These are phyloP conservation scores for Barbarea vulgaris DNA, from an alignment of 345 rosid species.

Conservation along the genomic window DNA sequence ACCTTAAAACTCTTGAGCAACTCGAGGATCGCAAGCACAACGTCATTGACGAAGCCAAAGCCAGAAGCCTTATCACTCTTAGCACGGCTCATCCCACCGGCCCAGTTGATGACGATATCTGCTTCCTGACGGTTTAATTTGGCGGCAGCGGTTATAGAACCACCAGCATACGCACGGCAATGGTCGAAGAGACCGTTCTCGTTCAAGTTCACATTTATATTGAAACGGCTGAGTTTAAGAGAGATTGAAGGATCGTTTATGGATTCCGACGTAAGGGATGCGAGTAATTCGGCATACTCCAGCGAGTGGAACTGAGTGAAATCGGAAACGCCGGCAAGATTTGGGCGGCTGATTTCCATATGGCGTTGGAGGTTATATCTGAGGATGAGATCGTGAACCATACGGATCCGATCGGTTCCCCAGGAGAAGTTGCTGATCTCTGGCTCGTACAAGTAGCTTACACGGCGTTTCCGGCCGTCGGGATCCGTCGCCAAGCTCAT, in stretches of 20 bases:
- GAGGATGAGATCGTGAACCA: slow-evolving; percentile 74
- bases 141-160: slow-evolving; percentile 81
- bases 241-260: slow-evolving; percentile 44
- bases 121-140: slow-evolving; percentile 76
- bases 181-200: slow-evolving; percentile 61
- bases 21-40: slow-evolving; percentile 85
- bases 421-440: slow-evolving; percentile 10
- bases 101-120: slow-evolving; percentile 84
- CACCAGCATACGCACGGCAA: slow-evolving; percentile 83
- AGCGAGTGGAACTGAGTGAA: slow-evolving; percentile 59
- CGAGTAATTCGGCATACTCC: slow-evolving; percentile 69
- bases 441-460: slow-evolving; percentile 84
- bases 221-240: slow-evolving; percentile 34
- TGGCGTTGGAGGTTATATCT: slow-evolving; percentile 73
- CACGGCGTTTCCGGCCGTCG: slow-evolving; percentile 74
- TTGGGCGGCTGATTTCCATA: slow-evolving; percentile 76
- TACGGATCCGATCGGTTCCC: slow-evolving; percentile 44
- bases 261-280: slow-evolving; percentile 58
- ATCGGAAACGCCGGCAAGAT: slow-evolving; percentile 58
- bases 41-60: slow-evolving; percentile 75
- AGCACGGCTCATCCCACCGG: slow-evolving; percentile 82
- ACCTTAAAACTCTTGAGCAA: slow-evolving; percentile 79
- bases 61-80: slow-evolving; percentile 86
- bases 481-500: slow-evolving; percentile 63
- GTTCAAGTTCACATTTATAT: slow-evolving; percentile 11